Conservation (phyloP, 1,284 basidiomycete species). For the Neonothopanus nambi region DNA sequence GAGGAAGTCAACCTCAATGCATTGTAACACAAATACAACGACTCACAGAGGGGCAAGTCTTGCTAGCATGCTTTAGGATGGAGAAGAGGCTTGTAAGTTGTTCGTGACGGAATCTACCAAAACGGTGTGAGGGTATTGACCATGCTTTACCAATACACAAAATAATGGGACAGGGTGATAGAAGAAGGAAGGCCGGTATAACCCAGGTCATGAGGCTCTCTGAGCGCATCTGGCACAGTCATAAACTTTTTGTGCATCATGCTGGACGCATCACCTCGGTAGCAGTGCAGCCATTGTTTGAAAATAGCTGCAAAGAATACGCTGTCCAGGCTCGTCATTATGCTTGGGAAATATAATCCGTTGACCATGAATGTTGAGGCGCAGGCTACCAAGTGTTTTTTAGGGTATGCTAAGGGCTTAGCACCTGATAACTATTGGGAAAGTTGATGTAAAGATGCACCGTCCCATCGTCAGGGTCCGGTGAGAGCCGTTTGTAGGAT, state of each 20-base stretch:
- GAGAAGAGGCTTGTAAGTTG: no score
- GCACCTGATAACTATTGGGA: background rate
- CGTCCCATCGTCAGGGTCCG: constrained; percentile 14
- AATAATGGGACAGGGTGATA: background rate
- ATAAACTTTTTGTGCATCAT: constrained; percentile 10
- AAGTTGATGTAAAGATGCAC: constrained; percentile 14
- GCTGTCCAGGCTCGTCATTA: constrained; percentile 19
- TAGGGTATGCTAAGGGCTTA: background rate
- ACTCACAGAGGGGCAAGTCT: no score
- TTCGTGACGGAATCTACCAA: constrained; percentile 4
- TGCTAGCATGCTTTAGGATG: no score
- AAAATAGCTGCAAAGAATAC: constrained; percentile 23
- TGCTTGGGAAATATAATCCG: constrained; percentile 24
- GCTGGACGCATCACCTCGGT: constrained; percentile 14
- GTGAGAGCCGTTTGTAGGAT: constrained; percentile 22
- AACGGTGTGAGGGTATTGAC: background rate
- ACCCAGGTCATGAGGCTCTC: constrained; percentile 27
- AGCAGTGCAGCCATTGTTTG: constrained; percentile 25
- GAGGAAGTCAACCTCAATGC: no score
- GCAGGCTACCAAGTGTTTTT: background rate
- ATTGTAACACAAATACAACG: no score
- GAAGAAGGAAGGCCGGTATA: constrained; percentile 24
- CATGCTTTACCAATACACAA: background rate
- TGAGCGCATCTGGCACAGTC: constrained; percentile 26
- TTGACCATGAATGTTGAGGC: constrained; percentile 18